Evolutionary conservation across 2,329 filamentous ascomycete species (phyloP).

Genomic region (Fusarium subglutinans): DNA sequence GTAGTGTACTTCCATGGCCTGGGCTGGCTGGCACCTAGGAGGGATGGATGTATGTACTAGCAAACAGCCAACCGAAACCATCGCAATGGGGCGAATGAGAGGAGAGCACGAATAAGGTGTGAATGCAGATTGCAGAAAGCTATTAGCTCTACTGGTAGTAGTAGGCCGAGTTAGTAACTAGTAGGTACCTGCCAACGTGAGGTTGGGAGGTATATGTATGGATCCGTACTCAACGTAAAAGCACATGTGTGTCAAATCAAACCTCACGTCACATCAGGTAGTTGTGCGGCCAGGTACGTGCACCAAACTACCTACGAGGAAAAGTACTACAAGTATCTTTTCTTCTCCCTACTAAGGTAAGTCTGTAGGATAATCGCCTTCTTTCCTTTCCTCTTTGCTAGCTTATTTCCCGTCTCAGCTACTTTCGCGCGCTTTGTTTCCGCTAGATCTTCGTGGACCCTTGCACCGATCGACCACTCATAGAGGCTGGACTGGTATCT

Average conservation of each 20-base stretch:
- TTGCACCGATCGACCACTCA: constrained; percentile 30
- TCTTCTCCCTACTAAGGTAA: not conserved
- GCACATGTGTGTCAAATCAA: constrained; percentile 12
- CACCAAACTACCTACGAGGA: not conserved
- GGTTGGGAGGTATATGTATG: not conserved
- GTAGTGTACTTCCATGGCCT: not conserved
- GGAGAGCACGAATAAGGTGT: constrained; percentile 27
- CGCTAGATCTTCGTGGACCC: constrained; percentile 25
- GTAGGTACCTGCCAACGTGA: not conserved
- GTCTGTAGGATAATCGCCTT: not conserved
- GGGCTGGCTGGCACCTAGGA: constrained; percentile 1
- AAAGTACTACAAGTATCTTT: constrained; percentile 17
- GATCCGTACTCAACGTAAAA: constrained; percentile 20
- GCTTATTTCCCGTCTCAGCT: constrained; percentile 10
- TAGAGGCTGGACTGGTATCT: not conserved
- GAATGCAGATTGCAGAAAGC: constrained; percentile 30
- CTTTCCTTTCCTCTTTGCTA: not conserved
- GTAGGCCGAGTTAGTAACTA: not conserved
- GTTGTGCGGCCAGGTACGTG: constrained; percentile 17
- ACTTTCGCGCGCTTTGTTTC: constrained; percentile 24
- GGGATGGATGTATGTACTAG: constrained; percentile 27
- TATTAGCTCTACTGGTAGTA: not conserved
- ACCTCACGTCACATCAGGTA: constrained; percentile 17
- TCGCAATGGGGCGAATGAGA: constrained; percentile 25
- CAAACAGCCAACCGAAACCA: constrained; percentile 33